These are phyloP conservation scores for Durotheca rogersii DNA, from an alignment of 495 filamentous ascomycete genomes.

Conservation along the genomic window DNA sequence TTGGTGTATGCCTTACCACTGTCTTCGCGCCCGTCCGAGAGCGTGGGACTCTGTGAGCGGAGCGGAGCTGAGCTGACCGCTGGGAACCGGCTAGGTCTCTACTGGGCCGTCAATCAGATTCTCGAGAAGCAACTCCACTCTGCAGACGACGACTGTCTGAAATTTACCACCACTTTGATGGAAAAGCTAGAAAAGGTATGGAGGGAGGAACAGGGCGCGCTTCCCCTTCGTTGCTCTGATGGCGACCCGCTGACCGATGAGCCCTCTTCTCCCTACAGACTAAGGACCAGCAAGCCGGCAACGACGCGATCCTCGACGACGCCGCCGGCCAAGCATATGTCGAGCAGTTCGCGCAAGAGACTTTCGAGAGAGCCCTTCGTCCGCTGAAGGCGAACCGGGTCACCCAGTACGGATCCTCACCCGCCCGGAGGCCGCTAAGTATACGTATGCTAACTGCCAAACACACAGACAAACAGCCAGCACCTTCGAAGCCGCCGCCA, in stretches of 20 bases:
- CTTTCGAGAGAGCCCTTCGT: slow-evolving; percentile 79
- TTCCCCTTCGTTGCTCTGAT: neutral
- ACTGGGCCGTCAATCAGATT: slow-evolving; percentile 90
- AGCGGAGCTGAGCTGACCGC: no score
- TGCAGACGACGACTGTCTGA: slow-evolving; percentile 67
- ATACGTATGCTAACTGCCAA: slow-evolving; percentile 11
- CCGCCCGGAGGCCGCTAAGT: neutral
- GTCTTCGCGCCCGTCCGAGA: neutral
- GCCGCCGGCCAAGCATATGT: slow-evolving; percentile 84
- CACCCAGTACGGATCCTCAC: slow-evolving; percentile 60
- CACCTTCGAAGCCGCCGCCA: slow-evolving; percentile 87
- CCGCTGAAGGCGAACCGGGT: slow-evolving; percentile 81
- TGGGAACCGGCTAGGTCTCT: slow-evolving; percentile 63
- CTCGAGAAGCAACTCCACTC: slow-evolving; percentile 76
- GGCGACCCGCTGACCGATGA: neutral
- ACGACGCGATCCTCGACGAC: slow-evolving; percentile 75
- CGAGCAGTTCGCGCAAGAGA: slow-evolving; percentile 88
- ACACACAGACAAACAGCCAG: slow-evolving; percentile 78
- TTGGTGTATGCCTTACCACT: slow-evolving; percentile 69
- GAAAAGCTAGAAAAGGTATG: slow-evolving; percentile 85
- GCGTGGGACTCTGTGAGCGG: slow-evolving; percentile 16
- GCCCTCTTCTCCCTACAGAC: slow-evolving; percentile 48
- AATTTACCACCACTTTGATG: slow-evolving; percentile 81
- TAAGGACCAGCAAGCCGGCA: slow-evolving; percentile 56
- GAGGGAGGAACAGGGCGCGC: neutral